A percentile compares a stretch with the other conserved stretches of the same genome.
Evolutionary conservation across 2,329 filamentous ascomycete species (phyloP).

Genomic region (Huntiella abstrusa): DNA sequence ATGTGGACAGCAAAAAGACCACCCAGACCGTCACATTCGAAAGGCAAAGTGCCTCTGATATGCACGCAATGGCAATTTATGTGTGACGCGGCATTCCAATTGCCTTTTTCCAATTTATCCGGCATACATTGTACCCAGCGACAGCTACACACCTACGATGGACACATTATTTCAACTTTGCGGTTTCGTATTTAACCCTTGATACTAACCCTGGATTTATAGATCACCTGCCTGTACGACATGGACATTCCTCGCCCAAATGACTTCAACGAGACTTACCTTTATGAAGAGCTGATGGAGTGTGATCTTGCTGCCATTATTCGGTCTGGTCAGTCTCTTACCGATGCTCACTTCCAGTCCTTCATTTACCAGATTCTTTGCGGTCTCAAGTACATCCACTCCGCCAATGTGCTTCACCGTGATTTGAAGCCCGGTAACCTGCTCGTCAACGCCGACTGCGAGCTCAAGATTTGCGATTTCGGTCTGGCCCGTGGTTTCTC

Average conservation of each 20-base stretch:
- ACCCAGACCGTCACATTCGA: no score
- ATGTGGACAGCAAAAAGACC: no score
- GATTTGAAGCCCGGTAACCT: conserved; percentile 95
- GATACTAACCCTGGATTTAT: background rate
- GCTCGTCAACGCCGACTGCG: conserved; percentile 95
- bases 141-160: no score
- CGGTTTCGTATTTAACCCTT: no score
- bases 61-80: no score
- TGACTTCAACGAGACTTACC: conserved; percentile 97
- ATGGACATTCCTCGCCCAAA: conserved; percentile 97
- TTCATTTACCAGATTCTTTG: conserved; percentile 99
- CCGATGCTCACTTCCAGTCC: conserved; percentile 97
- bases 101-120: no score
- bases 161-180: no score
- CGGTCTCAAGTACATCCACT: conserved; percentile 97
- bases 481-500: conserved; percentile 92
- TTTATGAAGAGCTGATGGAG: conserved; percentile 99
- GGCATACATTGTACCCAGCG: no score
- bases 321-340: conserved; percentile 86
- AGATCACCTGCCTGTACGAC: conserved; percentile 98
- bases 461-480: conserved; percentile 98
- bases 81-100: no score
- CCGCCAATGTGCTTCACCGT: conserved; percentile 89
- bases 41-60: no score
- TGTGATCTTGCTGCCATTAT: conserved; percentile 97